Base-by-base conservation (phyloP, 495 filamentous ascomycete species). In the Penicillium subrubescens region DNA sequence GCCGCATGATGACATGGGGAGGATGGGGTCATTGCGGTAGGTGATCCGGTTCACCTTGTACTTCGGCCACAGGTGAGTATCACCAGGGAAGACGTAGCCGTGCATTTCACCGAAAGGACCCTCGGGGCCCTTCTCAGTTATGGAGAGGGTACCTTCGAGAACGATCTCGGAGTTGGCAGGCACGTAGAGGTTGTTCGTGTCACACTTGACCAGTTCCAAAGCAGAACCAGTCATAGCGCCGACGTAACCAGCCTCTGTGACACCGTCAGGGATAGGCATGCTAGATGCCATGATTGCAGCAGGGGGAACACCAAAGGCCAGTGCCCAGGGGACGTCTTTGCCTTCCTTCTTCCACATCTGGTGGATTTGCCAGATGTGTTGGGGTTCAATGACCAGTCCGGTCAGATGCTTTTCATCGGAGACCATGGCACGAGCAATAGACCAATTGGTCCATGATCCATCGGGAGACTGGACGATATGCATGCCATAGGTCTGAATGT, bases 391-490 rank as follows among this genome's bases (percentile, higher is more conserved):
- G 15, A 78, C 70, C 11, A 75, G 64, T 3, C 79, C 76, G 0
- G 65, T 62, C 8, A 81, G 43, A n/a, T 72, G 65, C 2, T 66
- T 67, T 5, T 75, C 71, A 23, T 74, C 78, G 19, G 63, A 63
- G 3, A 80, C 70, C 78, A 80, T 80, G 7, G 72, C 76, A 0
- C 79, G 74, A 2, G 73, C 69, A 63, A 81, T 81, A 0, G 79
- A 78, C 78, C 79, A 81, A 57, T 81, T 81, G 1, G 71, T 75
- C 79, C 79, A 81, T 17, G 57, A 62, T 14, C 71, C 72, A 60
- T 77, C 77, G 10, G 78, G 77, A 2, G 71, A 69, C 37, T 78
- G 71, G 1, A 80, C 66, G 21, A 79, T 62, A 55, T 80, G 71
- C 69, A 81, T 75, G 2, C 78, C 78, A 21, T 73, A 75, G 0